Evolutionary conservation across 2,329 filamentous ascomycete genomes (phyloP).

Genomic region (Akanthomyces muscarius): DNA sequence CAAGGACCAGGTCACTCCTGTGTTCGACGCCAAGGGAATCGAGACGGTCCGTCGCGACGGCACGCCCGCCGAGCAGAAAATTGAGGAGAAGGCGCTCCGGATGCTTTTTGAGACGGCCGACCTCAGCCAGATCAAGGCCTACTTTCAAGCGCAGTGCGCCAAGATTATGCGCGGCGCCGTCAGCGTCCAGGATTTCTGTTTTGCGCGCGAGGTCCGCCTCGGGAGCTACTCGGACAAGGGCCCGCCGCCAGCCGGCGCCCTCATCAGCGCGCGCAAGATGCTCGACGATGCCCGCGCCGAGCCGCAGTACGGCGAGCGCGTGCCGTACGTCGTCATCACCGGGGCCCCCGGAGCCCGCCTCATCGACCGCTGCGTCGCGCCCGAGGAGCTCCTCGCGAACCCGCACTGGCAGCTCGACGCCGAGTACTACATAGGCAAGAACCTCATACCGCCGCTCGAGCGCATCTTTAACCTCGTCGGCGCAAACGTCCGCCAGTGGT

Average conservation of each 20-base stretch:
- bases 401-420: slow-evolving; percentile 79
- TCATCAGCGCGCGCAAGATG: slow-evolving; percentile 85
- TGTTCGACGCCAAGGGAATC: slow-evolving; percentile 97
- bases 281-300: slow-evolving; percentile 79
- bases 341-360: slow-evolving; percentile 82
- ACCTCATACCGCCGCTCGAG: slow-evolving; percentile 89
- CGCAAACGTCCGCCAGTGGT: slow-evolving; percentile 87
- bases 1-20: slow-evolving; percentile 68
- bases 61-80: slow-evolving; percentile 92
- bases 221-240: slow-evolving; percentile 78
- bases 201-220: slow-evolving; percentile 85
- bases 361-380: slow-evolving; percentile 84
- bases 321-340: slow-evolving; percentile 90
- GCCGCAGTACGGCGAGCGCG: slow-evolving; percentile 90
- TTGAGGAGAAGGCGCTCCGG: slow-evolving; percentile 87
- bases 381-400: slow-evolving; percentile 74
- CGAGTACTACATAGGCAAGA: slow-evolving; percentile 96
- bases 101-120: slow-evolving; percentile 88
- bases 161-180: slow-evolving; percentile 90
- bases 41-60: slow-evolving; percentile 95
- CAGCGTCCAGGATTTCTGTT: slow-evolving; percentile 93
- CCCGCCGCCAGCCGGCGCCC: slow-evolving; percentile 76
- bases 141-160: slow-evolving; percentile 83
- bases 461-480: slow-evolving; percentile 96
- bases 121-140: slow-evolving; percentile 79